A percentile compares a stretch with the other conserved stretches of the same genome.
phyloP scores from a whole-genome alignment of 2,329 filamentous ascomycete genomes.

The Xylariaceae sp. region DNA sequence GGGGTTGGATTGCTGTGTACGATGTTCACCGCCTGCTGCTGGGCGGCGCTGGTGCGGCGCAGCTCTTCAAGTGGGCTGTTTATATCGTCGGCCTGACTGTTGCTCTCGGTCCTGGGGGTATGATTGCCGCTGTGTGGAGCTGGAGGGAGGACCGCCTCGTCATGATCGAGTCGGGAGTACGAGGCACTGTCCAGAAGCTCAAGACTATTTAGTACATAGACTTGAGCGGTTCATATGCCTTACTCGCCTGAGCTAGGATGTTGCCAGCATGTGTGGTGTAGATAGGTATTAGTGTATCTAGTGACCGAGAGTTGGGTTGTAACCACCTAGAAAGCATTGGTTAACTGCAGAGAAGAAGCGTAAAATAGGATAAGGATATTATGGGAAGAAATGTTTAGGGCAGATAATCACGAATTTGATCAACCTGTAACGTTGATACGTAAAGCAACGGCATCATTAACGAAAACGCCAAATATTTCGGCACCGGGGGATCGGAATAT shows the following conservation, averaged over 20 bases:
- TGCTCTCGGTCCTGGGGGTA: conserved; percentile 27
- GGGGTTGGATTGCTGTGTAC: conserved; percentile 26
- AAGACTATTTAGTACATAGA: conserved; percentile 16
- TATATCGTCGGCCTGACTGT: conserved; percentile 21
- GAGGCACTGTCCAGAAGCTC: conserved; percentile 22
- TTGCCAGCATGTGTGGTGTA: no score
- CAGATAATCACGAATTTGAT: background rate
- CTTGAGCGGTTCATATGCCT: no score
- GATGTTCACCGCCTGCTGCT: conserved; percentile 26
- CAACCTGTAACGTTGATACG: background rate
- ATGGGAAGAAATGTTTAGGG: background rate
- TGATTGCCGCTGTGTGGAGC: conserved; percentile 26
- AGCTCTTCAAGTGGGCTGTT: conserved; percentile 19
- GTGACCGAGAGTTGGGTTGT: no score
- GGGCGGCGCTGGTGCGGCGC: background rate
- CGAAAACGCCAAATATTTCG: background rate
- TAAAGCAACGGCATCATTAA: background rate
- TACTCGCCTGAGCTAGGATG: no score
- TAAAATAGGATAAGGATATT: no score
- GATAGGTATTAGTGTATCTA: no score
- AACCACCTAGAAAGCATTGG: no score
- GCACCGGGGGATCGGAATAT: conserved; percentile 4
- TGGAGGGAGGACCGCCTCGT: conserved; percentile 30
- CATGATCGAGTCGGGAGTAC: conserved; percentile 25
- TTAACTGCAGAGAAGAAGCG: no score